Conservation (phyloP, 805 yeast species). For the Cyberlindnera suaveolens region DNA sequence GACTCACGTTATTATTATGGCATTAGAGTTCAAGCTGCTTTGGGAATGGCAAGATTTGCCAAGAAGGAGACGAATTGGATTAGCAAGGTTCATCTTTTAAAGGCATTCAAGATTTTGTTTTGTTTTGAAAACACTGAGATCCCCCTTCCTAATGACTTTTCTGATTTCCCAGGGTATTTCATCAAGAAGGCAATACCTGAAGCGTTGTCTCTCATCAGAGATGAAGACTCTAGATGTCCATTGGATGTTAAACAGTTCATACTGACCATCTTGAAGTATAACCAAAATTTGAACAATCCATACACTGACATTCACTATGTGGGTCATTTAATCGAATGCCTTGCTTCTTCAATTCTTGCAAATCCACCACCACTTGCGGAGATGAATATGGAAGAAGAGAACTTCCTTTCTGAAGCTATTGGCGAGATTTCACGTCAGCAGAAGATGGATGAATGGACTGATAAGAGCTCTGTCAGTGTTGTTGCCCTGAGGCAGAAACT, state of each 20-base stretch:
- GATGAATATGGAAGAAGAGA: conserved; percentile 24
- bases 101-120: conserved; percentile 59
- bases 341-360: conserved; percentile 36
- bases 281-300: conserved; percentile 76
- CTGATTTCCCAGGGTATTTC: conserved; percentile 60
- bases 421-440: conserved; percentile 69
- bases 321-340: conserved; percentile 46
- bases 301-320: conserved; percentile 71
- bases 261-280: conserved; percentile 68
- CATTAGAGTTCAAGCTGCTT: conserved; percentile 80
- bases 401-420: conserved; percentile 41
- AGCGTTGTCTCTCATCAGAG: conserved; percentile 54
- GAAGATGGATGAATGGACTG: conserved; percentile 83
- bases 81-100: conserved; percentile 68
- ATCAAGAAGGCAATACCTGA: conserved; percentile 63
- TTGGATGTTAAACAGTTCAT: conserved; percentile 53
- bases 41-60: conserved; percentile 66
- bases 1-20: conserved; percentile 87
- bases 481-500: conserved; percentile 57
- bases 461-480: conserved; percentile 46
- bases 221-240: conserved; percentile 59
- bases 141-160: conserved; percentile 79
- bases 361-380: conserved; percentile 18
- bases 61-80: conserved; percentile 53
- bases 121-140: conserved; percentile 64